These are phyloP conservation scores for Puya raimondii DNA, from an alignment of 176 grass and related monocot genomes.

Conservation along the genomic window DNA sequence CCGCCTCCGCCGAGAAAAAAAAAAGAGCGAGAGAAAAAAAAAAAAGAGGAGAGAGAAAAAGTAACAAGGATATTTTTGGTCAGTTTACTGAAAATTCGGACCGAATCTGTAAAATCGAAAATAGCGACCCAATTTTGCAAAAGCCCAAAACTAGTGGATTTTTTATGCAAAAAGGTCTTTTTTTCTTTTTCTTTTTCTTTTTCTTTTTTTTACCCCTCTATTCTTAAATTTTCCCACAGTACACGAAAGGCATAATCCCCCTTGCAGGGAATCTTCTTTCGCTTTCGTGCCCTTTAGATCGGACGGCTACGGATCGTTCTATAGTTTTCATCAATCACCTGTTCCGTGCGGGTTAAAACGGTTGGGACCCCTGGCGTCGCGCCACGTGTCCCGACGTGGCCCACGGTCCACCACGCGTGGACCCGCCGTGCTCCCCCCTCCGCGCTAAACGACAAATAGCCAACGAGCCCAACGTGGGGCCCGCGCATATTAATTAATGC, in stretches of 20 bases:
- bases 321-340: too few species aligned
- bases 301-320: background rate
- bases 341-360: background rate
- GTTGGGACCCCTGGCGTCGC: background rate
- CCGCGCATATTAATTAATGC: background rate
- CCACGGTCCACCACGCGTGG: background rate
- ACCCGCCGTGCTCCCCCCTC: background rate
- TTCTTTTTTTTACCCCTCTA: background rate
- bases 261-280: background rate
- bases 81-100: too few species aligned
- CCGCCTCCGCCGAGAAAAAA: too few species aligned
- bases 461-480: background rate
- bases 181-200: background rate
- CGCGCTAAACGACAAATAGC: background rate
- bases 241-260: slow-evolving; percentile 31
- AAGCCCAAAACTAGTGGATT: too few species aligned
- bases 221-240: background rate
- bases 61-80: too few species aligned
- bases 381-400: background rate
- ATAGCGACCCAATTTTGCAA: too few species aligned
- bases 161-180: too few species aligned
- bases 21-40: too few species aligned
- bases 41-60: too few species aligned
- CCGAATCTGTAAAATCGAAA: too few species aligned
- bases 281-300: background rate